A percentile compares a stretch with the other conserved stretches of the same genome.
These are phyloP conservation scores for Mycena epipterygia DNA, from an alignment of 768 basidiomycete genomes.

Conservation along the genomic window DNA sequence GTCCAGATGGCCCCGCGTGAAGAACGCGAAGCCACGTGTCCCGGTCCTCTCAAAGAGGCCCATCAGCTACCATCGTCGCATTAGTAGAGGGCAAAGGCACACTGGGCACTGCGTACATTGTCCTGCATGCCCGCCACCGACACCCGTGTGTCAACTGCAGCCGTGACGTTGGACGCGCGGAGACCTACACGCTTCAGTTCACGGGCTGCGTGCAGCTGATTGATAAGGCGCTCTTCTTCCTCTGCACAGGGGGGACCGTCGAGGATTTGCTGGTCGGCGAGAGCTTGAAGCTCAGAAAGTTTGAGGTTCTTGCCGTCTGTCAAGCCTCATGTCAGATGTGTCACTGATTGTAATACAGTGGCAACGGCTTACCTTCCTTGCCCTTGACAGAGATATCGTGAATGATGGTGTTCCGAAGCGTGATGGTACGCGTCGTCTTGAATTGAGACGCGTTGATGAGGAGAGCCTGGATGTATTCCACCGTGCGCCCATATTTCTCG, in stretches of 20 bases:
- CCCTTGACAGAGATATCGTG: background rate
- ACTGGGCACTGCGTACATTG: no score
- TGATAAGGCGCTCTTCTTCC: background rate
- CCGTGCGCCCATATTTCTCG: background rate
- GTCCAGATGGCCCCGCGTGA: no score
- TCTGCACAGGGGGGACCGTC: no score
- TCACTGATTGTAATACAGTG: background rate
- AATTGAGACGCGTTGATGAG: background rate
- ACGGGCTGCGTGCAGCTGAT: background rate
- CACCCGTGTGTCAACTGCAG: background rate
- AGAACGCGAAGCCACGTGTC: no score
- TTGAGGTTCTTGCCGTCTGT: background rate
- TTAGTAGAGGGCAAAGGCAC: no score
- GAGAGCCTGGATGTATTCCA: background rate
- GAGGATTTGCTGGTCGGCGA: background rate
- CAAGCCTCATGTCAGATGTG: no score
- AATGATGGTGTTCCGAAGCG: background rate
- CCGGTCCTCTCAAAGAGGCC: no score
- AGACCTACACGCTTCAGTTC: background rate
- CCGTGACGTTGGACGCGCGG: background rate
- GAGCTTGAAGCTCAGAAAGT: background rate
- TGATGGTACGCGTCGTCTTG: background rate
- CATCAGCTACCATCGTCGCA: no score
- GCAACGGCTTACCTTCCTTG: background rate
- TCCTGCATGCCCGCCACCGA: background rate